Percentiles rank a stretch among this genome's conserved stretches.
phyloP scores from a whole-genome alignment of 2,329 filamentous ascomycete genomes.

The Fusarium transvaalense region DNA sequence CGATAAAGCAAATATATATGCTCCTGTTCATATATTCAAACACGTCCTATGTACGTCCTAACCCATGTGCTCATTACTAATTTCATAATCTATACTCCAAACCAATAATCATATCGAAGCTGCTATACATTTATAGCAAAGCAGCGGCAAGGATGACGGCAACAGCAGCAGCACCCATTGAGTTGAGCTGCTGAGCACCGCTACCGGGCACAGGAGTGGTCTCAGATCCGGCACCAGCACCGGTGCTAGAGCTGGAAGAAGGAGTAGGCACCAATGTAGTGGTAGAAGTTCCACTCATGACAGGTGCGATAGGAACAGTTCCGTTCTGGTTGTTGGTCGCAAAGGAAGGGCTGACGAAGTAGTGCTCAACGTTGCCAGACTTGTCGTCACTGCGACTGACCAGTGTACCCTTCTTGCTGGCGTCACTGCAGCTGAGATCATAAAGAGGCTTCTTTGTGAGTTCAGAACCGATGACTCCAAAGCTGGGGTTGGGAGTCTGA shows the following conservation, averaged over 20 bases:
- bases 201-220: slow-evolving; percentile 29
- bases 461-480: slow-evolving; percentile 73
- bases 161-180: slow-evolving; percentile 50
- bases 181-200: slow-evolving; percentile 48
- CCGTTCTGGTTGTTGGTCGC: slow-evolving; percentile 42
- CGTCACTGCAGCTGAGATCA: slow-evolving; percentile 67
- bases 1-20: neutral
- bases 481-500: slow-evolving; percentile 73
- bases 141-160: slow-evolving; percentile 50
- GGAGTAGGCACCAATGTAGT: slow-evolving; percentile 18
- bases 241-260: slow-evolving; percentile 45
- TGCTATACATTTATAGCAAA: slow-evolving; percentile 44
- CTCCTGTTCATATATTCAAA: slow-evolving; percentile 11
- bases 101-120: slow-evolving; percentile 6
- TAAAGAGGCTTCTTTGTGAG: slow-evolving; percentile 69
- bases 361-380: slow-evolving; percentile 16
- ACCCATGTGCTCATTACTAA: slow-evolving; percentile 5
- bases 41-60: neutral
- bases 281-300: slow-evolving; percentile 23
- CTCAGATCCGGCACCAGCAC: slow-evolving; percentile 18
- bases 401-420: slow-evolving; percentile 31
- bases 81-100: slow-evolving; percentile 11
- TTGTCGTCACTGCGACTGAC: slow-evolving; percentile 18
- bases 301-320: slow-evolving; percentile 30
- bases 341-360: slow-evolving; percentile 26